phyloP scores from a whole-genome alignment of 2,329 filamentous ascomycete genomes.

The Periconia sp. region DNA sequence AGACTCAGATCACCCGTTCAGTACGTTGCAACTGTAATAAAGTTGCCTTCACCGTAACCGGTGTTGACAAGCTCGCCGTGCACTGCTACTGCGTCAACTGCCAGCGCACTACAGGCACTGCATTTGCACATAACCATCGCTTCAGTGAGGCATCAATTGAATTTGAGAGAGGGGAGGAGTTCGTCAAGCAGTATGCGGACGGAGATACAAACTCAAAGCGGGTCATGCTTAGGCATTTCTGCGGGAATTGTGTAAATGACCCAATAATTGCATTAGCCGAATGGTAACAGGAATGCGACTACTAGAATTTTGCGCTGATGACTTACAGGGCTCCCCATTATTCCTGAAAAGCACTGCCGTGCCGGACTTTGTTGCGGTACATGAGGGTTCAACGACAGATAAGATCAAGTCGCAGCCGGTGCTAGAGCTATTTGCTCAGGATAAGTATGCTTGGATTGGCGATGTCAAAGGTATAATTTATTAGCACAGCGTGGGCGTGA shows the following conservation, averaged over 20 bases:
- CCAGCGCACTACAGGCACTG: not conserved
- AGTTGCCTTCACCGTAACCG: not conserved
- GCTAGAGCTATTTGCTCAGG: conserved; percentile 1
- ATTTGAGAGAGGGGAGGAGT: not conserved
- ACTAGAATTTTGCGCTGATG: no score
- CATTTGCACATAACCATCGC: conserved; percentile 1
- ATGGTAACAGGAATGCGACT: no score
- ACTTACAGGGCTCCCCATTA: conserved; percentile 1
- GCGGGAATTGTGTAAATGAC: not conserved
- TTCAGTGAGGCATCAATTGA: not conserved
- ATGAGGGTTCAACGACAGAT: conserved; percentile 3
- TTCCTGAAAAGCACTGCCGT: conserved; percentile 1
- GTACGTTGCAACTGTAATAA: conserved; percentile 3
- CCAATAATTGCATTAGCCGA: no score
- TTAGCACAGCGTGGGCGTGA: not conserved
- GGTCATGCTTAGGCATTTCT: conserved; percentile 3
- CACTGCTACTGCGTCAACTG: conserved; percentile 3
- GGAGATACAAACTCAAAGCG: not conserved
- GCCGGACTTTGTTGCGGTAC: conserved; percentile 1
- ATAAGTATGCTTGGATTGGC: conserved; percentile 2
- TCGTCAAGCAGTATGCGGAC: conserved; percentile 4
- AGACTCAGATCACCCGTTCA: not conserved
- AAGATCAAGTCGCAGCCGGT: conserved; percentile 1
- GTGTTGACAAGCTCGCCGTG: conserved; percentile 2
- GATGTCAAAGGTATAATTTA: conserved; percentile 1